These are phyloP conservation scores for Fusarium sp. DNA, from an alignment of 2,329 filamentous ascomycete genomes.

Conservation along the genomic window DNA sequence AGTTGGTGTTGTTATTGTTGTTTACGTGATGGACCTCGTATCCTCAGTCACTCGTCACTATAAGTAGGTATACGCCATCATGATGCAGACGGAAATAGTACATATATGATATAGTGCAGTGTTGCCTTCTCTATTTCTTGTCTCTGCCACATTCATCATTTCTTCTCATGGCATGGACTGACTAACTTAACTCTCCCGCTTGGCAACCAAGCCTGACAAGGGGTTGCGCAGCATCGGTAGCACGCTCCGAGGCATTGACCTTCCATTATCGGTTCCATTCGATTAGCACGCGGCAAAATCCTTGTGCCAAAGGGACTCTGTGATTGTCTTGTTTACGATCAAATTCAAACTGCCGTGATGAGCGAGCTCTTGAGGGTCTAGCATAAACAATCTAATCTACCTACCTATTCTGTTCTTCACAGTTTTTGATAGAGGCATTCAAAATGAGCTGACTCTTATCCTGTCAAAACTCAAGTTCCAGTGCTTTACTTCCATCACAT, in stretches of 20 bases:
- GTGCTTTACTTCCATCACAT: conserved; percentile 25
- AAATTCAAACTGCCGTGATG: conserved; percentile 3
- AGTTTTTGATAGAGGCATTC: not conserved
- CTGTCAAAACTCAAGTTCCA: not conserved
- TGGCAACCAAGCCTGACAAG: conserved; percentile 28
- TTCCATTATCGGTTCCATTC: conserved; percentile 5
- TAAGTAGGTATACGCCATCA: conserved; percentile 14
- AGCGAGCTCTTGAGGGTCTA: not conserved
- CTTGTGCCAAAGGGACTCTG: not conserved
- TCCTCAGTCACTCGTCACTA: not conserved
- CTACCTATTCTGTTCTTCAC: not conserved
- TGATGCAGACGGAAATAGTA: not conserved
- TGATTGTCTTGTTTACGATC: conserved; percentile 1
- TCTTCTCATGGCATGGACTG: too few relatives aligned
- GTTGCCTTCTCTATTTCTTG: not conserved
- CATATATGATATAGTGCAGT: not conserved
- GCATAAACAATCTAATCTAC: not conserved
- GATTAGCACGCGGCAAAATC: conserved; percentile 5
- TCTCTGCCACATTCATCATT: too few relatives aligned
- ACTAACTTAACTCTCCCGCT: conserved; percentile 12
- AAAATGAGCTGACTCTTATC: not conserved
- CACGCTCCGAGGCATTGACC: conserved; percentile 9
- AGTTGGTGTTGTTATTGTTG: conserved; percentile 18
- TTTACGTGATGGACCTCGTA: conserved; percentile 20
- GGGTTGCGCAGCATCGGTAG: conserved; percentile 10